Percentiles rank a stretch among this genome's conserved stretches.
Conservation (phyloP, 2,329 filamentous ascomycete genomes). For the Stemphylium vesicarium region DNA sequence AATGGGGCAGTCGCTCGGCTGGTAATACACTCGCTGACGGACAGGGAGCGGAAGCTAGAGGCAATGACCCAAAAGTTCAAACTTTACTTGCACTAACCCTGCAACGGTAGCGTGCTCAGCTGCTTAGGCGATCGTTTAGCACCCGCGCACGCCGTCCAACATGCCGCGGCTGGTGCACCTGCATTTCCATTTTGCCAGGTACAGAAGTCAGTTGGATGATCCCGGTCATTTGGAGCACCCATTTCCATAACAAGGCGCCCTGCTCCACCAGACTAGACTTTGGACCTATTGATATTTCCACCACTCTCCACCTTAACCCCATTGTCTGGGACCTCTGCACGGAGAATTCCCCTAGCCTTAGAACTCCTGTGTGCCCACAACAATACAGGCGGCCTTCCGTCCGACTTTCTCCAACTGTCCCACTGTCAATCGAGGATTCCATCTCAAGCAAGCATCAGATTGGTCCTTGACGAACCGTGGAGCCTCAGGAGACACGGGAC, state of each 20-base stretch:
- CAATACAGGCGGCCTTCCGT: conserved; percentile 5
- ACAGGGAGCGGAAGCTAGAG: conserved; percentile 15
- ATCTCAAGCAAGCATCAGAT: not conserved
- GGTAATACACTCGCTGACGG: conserved; percentile 20
- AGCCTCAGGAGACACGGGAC: conserved; percentile 9
- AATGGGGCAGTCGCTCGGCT: conserved; percentile 13
- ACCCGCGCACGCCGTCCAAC: conserved; percentile 16
- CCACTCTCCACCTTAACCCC: conserved; percentile 10
- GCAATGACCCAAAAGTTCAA: conserved; percentile 12
- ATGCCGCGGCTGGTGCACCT: conserved; percentile 22
- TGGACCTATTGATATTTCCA: conserved; percentile 9
- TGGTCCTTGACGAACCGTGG: not conserved
- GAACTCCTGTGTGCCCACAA: conserved; percentile 3
- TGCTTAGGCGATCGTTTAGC: conserved; percentile 19
- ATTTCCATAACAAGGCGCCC: conserved; percentile 4
- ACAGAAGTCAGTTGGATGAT: conserved; percentile 23
- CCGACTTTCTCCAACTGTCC: conserved; percentile 4
- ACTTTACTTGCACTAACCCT: conserved; percentile 20
- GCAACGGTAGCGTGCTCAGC: conserved; percentile 14
- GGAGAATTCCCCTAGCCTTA: conserved; percentile 12
- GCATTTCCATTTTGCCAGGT: conserved; percentile 23
- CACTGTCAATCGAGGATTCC: not conserved
- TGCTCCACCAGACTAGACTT: conserved; percentile 4
- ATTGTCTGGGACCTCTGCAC: conserved; percentile 3
- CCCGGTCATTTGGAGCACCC: conserved; percentile 17